Base-by-base conservation (phyloP, 2,329 filamentous ascomycete genomes). In the Parastagonospora nodorum region DNA sequence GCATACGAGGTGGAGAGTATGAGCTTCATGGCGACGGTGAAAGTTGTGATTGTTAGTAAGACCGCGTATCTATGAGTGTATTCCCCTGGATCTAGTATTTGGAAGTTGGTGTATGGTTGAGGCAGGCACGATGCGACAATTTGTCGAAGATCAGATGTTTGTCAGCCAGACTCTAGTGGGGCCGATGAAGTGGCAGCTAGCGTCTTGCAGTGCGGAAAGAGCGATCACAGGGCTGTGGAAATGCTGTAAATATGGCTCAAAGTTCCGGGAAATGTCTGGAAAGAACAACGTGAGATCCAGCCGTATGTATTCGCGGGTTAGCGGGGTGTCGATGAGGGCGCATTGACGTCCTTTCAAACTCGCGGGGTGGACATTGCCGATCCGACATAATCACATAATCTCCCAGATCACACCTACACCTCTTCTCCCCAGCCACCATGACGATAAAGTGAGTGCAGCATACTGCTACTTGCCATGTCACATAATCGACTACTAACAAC, bases 1-100 rank as follows among this genome's bases (percentile, higher is more conserved):
- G 77, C 88, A 66, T 83, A 94, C 90, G 88, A 90, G 60, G 91
- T 95, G 48, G 90, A 95, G 46, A 95, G 84, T 59, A 95, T 83
- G 71, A 95, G 80, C 79, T 90, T 90, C 78, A 90, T 90, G 81
- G 83, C 86, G 50, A 12, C 40, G 29, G 30, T 33, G 29, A 12
- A 11, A 14, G 9, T 10, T n/a, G 8, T 8, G 11, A n/a, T n/a
- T 19, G 37, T 28, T 10, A n/a, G 14, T 7, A 40, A 41, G 28
- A 31, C 2, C 12, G 14, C 6, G 16, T 19, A 4, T 11, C 15
- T 16, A 15, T 19, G 4, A 24, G 19, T 24, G 19, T 3, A 3
- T 24, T 24, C 19, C 19, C 19, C 19, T 24, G 19, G 19, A 5
- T 24, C 19, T 24, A 24, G 19, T 24, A 24, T 24, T 24, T 24